Evolutionary conservation across 495 filamentous ascomycete genomes (phyloP).

Genomic region (Aspergillus wentii): DNA sequence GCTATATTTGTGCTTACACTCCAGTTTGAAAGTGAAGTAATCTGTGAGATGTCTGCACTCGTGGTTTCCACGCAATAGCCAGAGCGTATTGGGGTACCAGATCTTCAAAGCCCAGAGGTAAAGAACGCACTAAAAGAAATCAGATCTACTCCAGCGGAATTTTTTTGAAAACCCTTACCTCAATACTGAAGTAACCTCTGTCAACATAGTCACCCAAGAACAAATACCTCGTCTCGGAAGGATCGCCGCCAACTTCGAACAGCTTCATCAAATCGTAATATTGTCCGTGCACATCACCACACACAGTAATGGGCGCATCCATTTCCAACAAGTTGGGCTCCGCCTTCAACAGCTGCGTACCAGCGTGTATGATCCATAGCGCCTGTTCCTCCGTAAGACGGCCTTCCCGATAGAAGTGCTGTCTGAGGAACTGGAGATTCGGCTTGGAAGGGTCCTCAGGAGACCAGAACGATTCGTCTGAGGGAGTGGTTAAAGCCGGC

Average conservation of each 20-base stretch:
- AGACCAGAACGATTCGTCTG: conserved; percentile 74
- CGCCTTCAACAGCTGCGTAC: conserved; percentile 73
- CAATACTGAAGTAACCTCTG: conserved; percentile 96
- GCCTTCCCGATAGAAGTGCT: conserved; percentile 96
- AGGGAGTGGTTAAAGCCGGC: conserved; percentile 84
- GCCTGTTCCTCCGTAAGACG: conserved; percentile 96
- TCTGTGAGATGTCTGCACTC: conserved; percentile 98
- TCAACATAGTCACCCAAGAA: conserved; percentile 98
- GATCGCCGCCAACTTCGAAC: conserved; percentile 97
- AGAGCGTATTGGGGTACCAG: conserved; percentile 96
- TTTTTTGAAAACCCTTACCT: conserved; percentile 49
- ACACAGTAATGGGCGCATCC: conserved; percentile 99
- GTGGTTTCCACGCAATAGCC: conserved; percentile 95
- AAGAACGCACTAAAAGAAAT: conserved; percentile 66
- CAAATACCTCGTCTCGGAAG: conserved; percentile 90
- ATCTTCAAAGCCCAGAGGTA: conserved; percentile 99
- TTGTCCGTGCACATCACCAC: conserved; percentile 96
- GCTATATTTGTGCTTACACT: conserved; percentile 99
- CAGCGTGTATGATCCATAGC: conserved; percentile 84
- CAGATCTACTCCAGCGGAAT: conserved; percentile 5
- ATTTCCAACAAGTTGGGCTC: conserved; percentile 98
- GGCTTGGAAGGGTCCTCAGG: conserved; percentile 83
- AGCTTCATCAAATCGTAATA: conserved; percentile 99
- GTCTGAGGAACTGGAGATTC: conserved; percentile 89
- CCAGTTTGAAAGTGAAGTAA: conserved; percentile 99